phyloP scores from a whole-genome alignment of 768 basidiomycete species.

The Guyanaporus albipodus region DNA sequence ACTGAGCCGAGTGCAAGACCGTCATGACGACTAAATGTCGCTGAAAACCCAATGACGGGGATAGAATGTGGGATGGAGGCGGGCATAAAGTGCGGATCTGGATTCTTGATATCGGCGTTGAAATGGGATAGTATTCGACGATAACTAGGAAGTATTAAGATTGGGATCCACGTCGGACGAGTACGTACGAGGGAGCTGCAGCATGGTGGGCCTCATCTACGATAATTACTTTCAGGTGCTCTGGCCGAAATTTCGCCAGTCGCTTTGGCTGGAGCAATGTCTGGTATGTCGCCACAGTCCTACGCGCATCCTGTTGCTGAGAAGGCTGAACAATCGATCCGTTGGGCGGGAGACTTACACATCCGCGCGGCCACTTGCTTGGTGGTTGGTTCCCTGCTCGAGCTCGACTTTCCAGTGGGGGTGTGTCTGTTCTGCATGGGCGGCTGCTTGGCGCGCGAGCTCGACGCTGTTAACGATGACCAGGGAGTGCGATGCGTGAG shows the following conservation, averaged over 20 bases:
- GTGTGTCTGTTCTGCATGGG: conserved; percentile 60
- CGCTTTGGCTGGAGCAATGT: conserved; percentile 64
- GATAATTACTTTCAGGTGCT: conserved; percentile 66
- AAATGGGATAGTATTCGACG: conserved; percentile 83
- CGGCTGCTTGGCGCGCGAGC: conserved; percentile 82
- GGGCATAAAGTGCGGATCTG: conserved; percentile 41
- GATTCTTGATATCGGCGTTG: conserved; percentile 56
- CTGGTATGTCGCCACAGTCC: conserved; percentile 88
- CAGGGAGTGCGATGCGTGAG: conserved; percentile 55
- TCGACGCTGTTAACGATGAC: conserved; percentile 90
- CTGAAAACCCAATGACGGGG: conserved; percentile 91
- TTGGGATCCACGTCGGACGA: neutral
- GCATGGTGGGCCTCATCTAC: conserved; percentile 96
- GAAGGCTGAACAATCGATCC: neutral
- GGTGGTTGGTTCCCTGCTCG: conserved; percentile 78
- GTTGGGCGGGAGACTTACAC: conserved; percentile 45
- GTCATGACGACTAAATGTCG: conserved; percentile 91
- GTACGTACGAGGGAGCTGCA: conserved; percentile 79
- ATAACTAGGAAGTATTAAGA: conserved; percentile 47
- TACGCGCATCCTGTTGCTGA: conserved; percentile 24
- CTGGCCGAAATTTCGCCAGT: conserved; percentile 71
- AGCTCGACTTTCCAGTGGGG: conserved; percentile 84
- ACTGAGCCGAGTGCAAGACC: conserved; percentile 84
- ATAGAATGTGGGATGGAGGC: conserved; percentile 46
- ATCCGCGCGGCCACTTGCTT: conserved; percentile 77